Percentiles rank a stretch among this genome's conserved stretches.
Conservation (phyloP, 495 filamentous ascomycete genomes). For the Penicilliopsis zonata region DNA sequence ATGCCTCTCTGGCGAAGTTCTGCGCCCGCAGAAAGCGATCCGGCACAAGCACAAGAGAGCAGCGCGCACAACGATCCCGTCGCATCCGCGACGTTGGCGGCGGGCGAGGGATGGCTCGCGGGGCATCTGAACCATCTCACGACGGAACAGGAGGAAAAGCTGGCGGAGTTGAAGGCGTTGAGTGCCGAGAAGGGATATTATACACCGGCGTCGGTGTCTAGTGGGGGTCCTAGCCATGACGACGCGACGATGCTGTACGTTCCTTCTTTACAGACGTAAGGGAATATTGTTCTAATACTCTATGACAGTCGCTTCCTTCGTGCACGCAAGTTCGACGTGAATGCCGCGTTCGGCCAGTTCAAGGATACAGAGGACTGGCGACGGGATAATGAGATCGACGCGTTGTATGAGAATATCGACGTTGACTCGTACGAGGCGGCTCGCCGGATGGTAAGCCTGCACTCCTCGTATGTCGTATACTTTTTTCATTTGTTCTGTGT, state of each 20-base stretch:
- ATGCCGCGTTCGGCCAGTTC: slow-evolving; percentile 72
- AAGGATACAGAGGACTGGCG: slow-evolving; percentile 84
- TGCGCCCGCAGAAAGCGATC: no score
- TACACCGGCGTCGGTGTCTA: slow-evolving; percentile 32
- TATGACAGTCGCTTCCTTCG: slow-evolving; percentile 59
- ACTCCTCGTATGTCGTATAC: neutral
- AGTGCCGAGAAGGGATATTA: slow-evolving; percentile 56
- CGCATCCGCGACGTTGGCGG: slow-evolving; percentile 28
- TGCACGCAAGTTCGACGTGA: slow-evolving; percentile 59
- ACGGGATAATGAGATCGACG: slow-evolving; percentile 59
- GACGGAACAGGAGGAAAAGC: slow-evolving; percentile 48
- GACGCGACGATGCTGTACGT: slow-evolving; percentile 73
- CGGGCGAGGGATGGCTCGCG: slow-evolving; percentile 32
- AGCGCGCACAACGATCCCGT: slow-evolving; percentile 23
- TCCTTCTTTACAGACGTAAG: no score
- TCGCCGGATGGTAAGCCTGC: slow-evolving; percentile 51
- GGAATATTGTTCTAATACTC: no score
- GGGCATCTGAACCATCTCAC: slow-evolving; percentile 69
- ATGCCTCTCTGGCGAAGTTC: slow-evolving; percentile 29
- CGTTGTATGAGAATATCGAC: slow-evolving; percentile 67
- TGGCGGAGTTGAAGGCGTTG: slow-evolving; percentile 55
- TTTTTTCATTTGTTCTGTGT: slow-evolving; percentile 1
- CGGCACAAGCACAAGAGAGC: no score
- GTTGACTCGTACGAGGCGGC: slow-evolving; percentile 70
- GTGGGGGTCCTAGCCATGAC: slow-evolving; percentile 49